Conservation (phyloP, 495 filamentous ascomycete genomes). For the Astrothelium subdiscretum region DNA sequence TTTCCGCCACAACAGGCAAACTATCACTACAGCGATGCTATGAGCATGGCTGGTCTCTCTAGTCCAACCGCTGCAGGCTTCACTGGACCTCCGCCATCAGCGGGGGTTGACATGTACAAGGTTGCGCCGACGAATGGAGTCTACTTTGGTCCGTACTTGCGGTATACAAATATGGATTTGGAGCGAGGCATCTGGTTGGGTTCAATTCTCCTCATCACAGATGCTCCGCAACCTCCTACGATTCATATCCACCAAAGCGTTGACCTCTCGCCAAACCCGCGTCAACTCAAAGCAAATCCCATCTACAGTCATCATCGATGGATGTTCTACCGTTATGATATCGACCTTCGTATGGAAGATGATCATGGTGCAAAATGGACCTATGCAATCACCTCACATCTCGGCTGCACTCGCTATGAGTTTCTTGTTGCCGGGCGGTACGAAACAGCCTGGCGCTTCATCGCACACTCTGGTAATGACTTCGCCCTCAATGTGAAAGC, state of each 20-base stretch:
- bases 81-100: slow-evolving; percentile 69
- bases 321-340: slow-evolving; percentile 92
- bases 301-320: slow-evolving; percentile 86
- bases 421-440: slow-evolving; percentile 88
- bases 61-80: slow-evolving; percentile 60
- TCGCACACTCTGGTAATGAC: slow-evolving; percentile 90
- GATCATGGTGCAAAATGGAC: slow-evolving; percentile 79
- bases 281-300: slow-evolving; percentile 71
- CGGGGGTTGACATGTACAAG: slow-evolving; percentile 87
- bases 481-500: slow-evolving; percentile 78
- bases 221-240: slow-evolving; percentile 85
- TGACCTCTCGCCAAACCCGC: slow-evolving; percentile 86
- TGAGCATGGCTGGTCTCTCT: slow-evolving; percentile 55
- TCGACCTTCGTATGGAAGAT: slow-evolving; percentile 87
- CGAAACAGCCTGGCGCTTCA: slow-evolving; percentile 93
- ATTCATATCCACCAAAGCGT: slow-evolving; percentile 89
- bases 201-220: slow-evolving; percentile 72
- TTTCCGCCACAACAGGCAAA: slow-evolving; percentile 49
- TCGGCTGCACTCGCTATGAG: slow-evolving; percentile 93
- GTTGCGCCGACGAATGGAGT: slow-evolving; percentile 91
- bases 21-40: slow-evolving; percentile 51
- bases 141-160: slow-evolving; percentile 91
- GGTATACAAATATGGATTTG: slow-evolving; percentile 95
- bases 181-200: slow-evolving; percentile 86
- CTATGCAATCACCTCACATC: slow-evolving; percentile 92